Evolutionary conservation across 352 stramenopile genomes (phyloP), one percentile per base, ranked within the genome.

Genomic region (Globisporangium yorkense): DNA sequence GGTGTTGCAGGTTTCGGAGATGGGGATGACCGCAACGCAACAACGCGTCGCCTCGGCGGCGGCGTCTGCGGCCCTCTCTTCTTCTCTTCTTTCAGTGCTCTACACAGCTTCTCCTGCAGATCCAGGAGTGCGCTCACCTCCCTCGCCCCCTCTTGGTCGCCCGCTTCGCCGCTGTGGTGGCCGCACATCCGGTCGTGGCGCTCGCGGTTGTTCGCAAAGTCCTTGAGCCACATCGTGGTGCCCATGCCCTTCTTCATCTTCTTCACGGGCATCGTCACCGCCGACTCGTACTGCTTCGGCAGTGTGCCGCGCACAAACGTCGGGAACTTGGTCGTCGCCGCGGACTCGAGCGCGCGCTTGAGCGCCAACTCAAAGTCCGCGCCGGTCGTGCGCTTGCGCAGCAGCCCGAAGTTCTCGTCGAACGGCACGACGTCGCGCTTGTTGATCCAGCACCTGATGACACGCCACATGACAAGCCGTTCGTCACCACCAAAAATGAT

Each of bases 291-390:
- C 41, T 78, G 51, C 12, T 61, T 51, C 6, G 74, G 74, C 27
- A 88, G 46, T n/a, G 75, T 77, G 15, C 78, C 74, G 13, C 56
- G 43, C 15, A 65, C 54, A 65, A 88, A 88, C 31, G 59, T 74
- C 3, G 78, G 78, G 47, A 88, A 75, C 56, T 74, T 72, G n/a
- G 60, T 62, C n/a, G 62, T 70, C 44, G 78, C 78, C 33, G 62
- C 61, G 2, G 75, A 75, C 56, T 77, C 62, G 40, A 84, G 53
- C 21, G 73, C 56, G 20, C 67, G 58, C 12, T 53, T 54, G 18
- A 84, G 60, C 16, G 79, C 65, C 27, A 49, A 56, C 51, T 89
- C 73, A 59, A 89, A 89, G 20, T 48, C 60, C 35, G 39, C 47
- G 46, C 45, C 75, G 27, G 54, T 81, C 60, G 59, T 71, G 7